These are phyloP conservation scores for Hemileccinum rubropunctum DNA, from an alignment of 768 basidiomycete genomes.

Conservation along the genomic window DNA sequence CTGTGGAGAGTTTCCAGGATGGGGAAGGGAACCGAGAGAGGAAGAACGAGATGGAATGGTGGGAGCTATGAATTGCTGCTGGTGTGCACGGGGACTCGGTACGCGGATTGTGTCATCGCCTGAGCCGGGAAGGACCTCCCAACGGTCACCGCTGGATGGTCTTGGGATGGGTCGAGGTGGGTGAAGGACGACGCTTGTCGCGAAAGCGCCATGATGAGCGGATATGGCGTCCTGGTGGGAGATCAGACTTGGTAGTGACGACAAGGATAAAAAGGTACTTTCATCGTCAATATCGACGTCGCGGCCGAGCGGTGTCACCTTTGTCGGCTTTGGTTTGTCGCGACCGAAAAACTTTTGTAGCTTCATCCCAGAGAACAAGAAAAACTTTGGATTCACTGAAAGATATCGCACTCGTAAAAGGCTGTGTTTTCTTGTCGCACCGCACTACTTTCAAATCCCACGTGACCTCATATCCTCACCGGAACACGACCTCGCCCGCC, in stretches of 20 bases:
- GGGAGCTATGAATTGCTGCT: constrained; percentile 27
- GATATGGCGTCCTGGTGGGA: constrained; percentile 21
- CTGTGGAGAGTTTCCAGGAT: constrained; percentile 39
- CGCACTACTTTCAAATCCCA: constrained; percentile 8
- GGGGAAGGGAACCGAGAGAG: constrained; percentile 48
- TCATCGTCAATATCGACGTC: constrained; percentile 29
- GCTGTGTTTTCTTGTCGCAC: constrained; percentile 17
- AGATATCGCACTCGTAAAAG: constrained; percentile 17
- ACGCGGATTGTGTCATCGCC: constrained; percentile 24
- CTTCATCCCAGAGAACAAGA: constrained; percentile 43
- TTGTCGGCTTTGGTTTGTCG: constrained; percentile 43
- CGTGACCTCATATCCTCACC: constrained; percentile 30
- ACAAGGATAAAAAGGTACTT: constrained; percentile 1
- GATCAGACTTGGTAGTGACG: neutral
- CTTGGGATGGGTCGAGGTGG: constrained; percentile 7
- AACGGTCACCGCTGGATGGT: constrained; percentile 41
- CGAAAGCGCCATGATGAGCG: constrained; percentile 22
- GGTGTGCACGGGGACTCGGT: constrained; percentile 22
- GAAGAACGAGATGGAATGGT: constrained; percentile 47
- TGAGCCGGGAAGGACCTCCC: constrained; percentile 41
- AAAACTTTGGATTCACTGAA: neutral
- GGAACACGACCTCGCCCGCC: no score
- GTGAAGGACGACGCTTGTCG: neutral
- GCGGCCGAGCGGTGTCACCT: constrained; percentile 23
- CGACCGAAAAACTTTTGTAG: constrained; percentile 51